Evolutionary conservation across 805 yeast genomes (phyloP), one percentile per base, ranked within the genome.

Genomic region (Teunomyces pallodes): DNA sequence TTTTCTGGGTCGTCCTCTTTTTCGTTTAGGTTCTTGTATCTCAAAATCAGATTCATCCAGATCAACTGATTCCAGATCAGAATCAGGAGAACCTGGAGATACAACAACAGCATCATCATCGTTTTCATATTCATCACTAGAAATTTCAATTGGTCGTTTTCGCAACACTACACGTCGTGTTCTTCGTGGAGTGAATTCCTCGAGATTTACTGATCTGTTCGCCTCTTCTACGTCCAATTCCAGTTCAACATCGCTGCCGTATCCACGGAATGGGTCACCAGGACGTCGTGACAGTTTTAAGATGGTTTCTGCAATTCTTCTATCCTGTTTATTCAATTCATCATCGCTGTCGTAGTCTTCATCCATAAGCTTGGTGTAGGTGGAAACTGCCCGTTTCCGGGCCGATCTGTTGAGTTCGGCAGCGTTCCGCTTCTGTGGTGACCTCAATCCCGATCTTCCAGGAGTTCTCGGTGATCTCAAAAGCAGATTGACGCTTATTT

Each of bases 391-490:
- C 48, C 77, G 61, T 53, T 74, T 74, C 24, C 78, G 59, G 1
- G 87, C 87, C 2, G 79, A 69, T 38, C 62, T 59, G 47, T 81
- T 79, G 36, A 71, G 52, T 6, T 69, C 77, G 1, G 58, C 58
- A 49, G 63, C 54, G 1, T 71, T 50, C 54, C 82, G 45, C 45
- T 57, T 66, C 46, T 55, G 48, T 3, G 83, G 83, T 9, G 80
- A 74, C 14, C 67, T 66, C 9, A 79, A 58, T 2, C 80, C 82
- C 43, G 72, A 74, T 47, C 74, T 56, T 1, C 81, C 81, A 1
- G 79, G 77, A 2, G 72, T 65, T 47, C 47, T 66, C 43, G 71
- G 71, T 8, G 66, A 62, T 10, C 59, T 40, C 27, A 32, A 50
- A 24, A 46, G 16, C 9, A 10, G 13, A 13, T 36, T 44, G 29